Evolutionary conservation across 225 moss, liverwort and hornwort species (phyloP), one percentile per base, ranked within the genome.

Genomic region (Climacium dendroides): DNA sequence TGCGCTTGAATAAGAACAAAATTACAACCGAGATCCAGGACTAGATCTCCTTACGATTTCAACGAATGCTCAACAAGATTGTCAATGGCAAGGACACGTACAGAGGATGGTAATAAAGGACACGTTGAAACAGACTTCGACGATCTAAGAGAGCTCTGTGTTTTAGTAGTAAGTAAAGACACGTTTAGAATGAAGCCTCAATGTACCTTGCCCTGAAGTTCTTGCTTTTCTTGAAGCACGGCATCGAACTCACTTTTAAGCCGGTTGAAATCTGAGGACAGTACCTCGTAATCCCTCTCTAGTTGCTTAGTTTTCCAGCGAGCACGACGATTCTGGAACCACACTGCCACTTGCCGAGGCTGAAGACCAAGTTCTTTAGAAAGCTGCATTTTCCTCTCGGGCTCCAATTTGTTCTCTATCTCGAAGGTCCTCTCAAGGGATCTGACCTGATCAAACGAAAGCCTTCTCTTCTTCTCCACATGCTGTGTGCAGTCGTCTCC

Each of bases 241-340:
- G 92, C 85, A 50, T 91, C 93, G 86, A 88, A 94, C 52, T 94
- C 95, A 13, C 88, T 89, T 84, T 98, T 98, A 79, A 98, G 94
- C 48, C 90, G 89, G 79, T 98, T 95, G 85, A 94, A 96, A 81
- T 98, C 96, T 81, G 93, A 72, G 86, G 92, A 95, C 72, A 98
- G 95, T 62, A 95, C 90, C 75, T 98, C 98, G 85, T 94, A 98
- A 91, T 98, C 98, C 24, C 95, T 92, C 87, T 98, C 98, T 39
- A 98, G 87, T 90, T 98, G 97, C 89, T 98, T 98, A 50, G 96
- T 97, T 89, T 98, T 98, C 97, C 98, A 97, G 82, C 98, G 96
- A 15, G 98, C 98, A 48, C 98, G 98, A 72, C 98, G 98, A 78
- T 98, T 98, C 89, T 98, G 98, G 90, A 98, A 98, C 98, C 98